Base-by-base conservation (phyloP, 2,329 filamentous ascomycete genomes). In the Phialophora tarda region DNA sequence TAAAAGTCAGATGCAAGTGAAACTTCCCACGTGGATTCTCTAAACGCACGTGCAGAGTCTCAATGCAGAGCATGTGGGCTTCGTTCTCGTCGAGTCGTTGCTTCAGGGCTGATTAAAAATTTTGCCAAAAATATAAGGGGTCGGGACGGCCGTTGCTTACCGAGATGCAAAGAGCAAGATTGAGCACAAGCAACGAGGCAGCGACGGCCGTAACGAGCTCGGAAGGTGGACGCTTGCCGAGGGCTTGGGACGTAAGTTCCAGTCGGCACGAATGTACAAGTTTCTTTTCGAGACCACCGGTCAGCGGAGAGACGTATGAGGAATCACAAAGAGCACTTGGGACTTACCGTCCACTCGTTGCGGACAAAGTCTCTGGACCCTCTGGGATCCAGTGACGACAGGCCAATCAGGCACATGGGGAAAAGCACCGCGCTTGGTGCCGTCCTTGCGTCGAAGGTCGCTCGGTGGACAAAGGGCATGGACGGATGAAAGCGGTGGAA, bases 1-100 rank as follows among this genome's bases (percentile, higher is more conserved):
- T 10, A 0, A 11, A 41, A 41, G 34, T 41, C 14, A 41, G 34
- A 41, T 7, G 14, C 14, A 17, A 17, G 12, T 12, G 5, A 12
- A 10, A 34, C 1, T 34, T 34, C 12, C 0, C 2, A 41, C 34
- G 34, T 4, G 34, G 34, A 41, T 14, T 17, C 34, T 17, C 4
- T 17, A 6, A 7, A 41, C 34, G 34, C 14, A 66, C 57, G 50
- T 55, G 56, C 1, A 65, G 23, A 10, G 58, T 65, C 41, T 65
- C 48, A 28, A 65, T 61, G n/a, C 57, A 58, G 7, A 65, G 63
- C 63, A 65, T 65, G 28, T 65, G 63, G 21, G 63, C 63, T 41
- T 65, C 57, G 21, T 61, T 26, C 8, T 47, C 58, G 21, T 65
- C 63, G 7, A 65, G 48, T 4, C 54, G 23, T 34, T 30, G 30